A percentile compares a stretch with the other conserved stretches of the same genome.
Conservation (phyloP, 352 stramenopile species). For the Pythium oligandrum region DNA sequence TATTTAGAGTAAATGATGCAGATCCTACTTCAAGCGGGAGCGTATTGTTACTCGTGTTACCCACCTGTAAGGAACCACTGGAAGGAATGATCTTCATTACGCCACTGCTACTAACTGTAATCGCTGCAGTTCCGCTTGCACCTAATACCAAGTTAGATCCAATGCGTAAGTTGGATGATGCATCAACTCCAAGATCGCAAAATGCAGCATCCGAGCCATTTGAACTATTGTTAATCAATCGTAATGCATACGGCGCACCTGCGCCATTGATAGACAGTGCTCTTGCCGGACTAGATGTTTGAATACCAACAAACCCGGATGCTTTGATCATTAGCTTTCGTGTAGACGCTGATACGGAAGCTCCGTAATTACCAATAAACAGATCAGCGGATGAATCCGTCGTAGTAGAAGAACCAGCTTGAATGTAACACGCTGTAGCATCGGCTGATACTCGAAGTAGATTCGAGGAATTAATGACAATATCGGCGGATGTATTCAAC, state of each 20-base stretch:
- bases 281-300: conserved; percentile 1
- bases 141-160: conserved; percentile 1
- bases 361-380: conserved; percentile 3
- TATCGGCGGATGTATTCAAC: background rate
- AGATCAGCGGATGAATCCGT: conserved; percentile 1
- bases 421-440: conserved; percentile 1
- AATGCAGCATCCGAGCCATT: background rate
- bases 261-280: background rate
- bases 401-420: background rate
- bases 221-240: background rate
- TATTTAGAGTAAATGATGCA: background rate
- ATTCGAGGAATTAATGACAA: background rate
- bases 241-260: background rate
- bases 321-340: conserved; percentile 2
- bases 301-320: conserved; percentile 1
- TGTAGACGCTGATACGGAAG: background rate
- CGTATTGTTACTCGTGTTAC: background rate
- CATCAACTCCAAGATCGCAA: conserved; percentile 3
- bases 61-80: background rate
- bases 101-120: background rate
- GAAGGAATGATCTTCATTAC: conserved; percentile 1
- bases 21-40: conserved; percentile 2
- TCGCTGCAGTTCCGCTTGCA: background rate
- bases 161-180: background rate
- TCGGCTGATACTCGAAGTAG: background rate